phyloP scores from a whole-genome alignment of 768 basidiomycete genomes.

The Mycena chlorophos region DNA sequence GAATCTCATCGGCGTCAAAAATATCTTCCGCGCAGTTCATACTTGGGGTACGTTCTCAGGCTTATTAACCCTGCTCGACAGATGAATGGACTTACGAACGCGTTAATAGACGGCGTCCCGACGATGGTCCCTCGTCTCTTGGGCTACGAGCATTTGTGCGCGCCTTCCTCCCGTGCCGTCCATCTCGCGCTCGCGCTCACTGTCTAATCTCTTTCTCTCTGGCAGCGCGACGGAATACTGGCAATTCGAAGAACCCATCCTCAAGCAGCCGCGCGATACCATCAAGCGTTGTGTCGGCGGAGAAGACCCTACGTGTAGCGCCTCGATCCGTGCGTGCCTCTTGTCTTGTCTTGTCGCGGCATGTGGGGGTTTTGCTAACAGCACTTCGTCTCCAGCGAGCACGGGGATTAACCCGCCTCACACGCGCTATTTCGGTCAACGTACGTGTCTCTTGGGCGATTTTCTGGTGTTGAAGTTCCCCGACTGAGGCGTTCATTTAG shows the following conservation, averaged over 20 bases:
- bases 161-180: background rate
- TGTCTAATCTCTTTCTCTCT: background rate
- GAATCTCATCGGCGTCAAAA: conserved; percentile 1
- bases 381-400: background rate
- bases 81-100: no score
- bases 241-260: conserved; percentile 15
- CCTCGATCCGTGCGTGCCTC: background rate
- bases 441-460: background rate
- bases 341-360: background rate
- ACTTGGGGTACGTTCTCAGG: no score
- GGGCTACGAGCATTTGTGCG: conserved; percentile 8
- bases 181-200: background rate
- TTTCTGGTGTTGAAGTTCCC: background rate
- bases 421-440: background rate
- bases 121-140: background rate
- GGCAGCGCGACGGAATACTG: conserved; percentile 10
- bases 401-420: background rate
- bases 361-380: background rate
- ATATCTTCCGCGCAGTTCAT: conserved; percentile 3
- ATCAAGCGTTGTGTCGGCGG: conserved; percentile 1
- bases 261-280: conserved; percentile 6
- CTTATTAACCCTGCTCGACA: background rate
- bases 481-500: background rate
- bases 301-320: conserved; percentile 14
- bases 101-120: conserved; percentile 1